phyloP scores from a whole-genome alignment of 306 rosid species.

The Fragaria ananassa region DNA sequence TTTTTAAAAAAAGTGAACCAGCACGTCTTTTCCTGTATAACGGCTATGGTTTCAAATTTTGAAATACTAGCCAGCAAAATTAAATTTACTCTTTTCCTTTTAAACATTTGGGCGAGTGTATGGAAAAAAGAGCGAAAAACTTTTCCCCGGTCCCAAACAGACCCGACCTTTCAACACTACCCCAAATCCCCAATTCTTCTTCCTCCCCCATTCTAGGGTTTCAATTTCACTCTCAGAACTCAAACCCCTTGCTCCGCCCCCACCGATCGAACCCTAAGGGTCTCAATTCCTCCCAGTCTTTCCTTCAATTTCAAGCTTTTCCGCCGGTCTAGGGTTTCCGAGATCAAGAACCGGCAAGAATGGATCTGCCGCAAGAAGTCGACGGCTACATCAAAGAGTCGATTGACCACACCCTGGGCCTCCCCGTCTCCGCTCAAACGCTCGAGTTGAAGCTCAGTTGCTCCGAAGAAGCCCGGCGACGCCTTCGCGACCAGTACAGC shows the following conservation, averaged over 20 bases:
- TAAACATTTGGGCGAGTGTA: neutral
- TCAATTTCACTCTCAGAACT: neutral
- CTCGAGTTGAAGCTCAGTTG: constrained; percentile 62
- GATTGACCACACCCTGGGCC: constrained; percentile 56
- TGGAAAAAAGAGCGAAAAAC: neutral
- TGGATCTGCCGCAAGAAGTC: constrained; percentile 59
- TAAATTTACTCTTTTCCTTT: neutral
- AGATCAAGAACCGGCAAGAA: constrained; percentile 17
- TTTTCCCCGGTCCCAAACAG: neutral
- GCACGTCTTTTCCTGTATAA: no score
- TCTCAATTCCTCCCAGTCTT: neutral
- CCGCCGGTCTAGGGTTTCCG: constrained; percentile 15
- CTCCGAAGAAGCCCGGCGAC: constrained; percentile 50
- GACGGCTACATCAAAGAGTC: constrained; percentile 60
- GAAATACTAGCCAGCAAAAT: neutral
- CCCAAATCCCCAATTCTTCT: neutral
- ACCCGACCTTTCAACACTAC: neutral
- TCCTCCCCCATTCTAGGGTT: neutral
- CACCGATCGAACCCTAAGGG: neutral
- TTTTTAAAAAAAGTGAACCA: no score
- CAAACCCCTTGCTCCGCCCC: no score
- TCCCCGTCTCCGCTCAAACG: constrained; percentile 44
- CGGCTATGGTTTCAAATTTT: neutral
- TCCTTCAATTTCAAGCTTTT: constrained; percentile 6
- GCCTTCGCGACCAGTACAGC: constrained; percentile 47